Evolutionary conservation across 2,329 filamentous ascomycete genomes (phyloP).

Genomic region (Aspergillus sp.): DNA sequence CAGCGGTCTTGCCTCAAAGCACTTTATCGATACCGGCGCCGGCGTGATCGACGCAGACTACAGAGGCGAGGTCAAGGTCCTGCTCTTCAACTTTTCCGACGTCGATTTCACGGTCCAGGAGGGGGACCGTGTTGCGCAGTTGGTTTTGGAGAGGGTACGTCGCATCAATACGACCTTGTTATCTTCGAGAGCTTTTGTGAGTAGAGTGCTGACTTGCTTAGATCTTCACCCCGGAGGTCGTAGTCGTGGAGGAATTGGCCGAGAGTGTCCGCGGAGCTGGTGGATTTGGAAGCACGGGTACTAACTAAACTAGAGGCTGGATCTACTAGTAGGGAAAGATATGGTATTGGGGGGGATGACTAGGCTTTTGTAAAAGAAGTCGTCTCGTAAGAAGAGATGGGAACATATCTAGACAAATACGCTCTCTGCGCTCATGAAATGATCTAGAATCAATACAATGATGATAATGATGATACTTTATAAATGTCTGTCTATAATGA

Average conservation of each 20-base stretch:
- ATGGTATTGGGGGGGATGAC: not conserved
- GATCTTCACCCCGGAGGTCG: conserved; percentile 89
- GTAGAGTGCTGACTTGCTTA: conserved; percentile 30
- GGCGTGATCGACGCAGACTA: conserved; percentile 99
- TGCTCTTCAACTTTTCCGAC: conserved; percentile 91
- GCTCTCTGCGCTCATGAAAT: not conserved
- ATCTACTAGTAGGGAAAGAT: not conserved
- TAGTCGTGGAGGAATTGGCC: conserved; percentile 86
- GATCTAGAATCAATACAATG: conserved; percentile 1
- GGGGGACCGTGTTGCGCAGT: conserved; percentile 90
- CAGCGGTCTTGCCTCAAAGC: conserved; percentile 87
- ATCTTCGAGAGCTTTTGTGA: not conserved
- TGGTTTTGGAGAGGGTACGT: conserved; percentile 79
- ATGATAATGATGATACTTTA: conserved; percentile 4
- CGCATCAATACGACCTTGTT: not conserved
- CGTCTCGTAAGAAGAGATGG: not conserved
- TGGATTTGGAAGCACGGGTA: conserved; percentile 87
- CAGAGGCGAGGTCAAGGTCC: conserved; percentile 87
- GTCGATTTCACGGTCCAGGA: conserved; percentile 78
- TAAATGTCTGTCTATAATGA: not conserved
- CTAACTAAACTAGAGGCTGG: conserved; percentile 15
- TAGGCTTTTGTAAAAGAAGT: not conserved
- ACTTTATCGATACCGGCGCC: conserved; percentile 94
- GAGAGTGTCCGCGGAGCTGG: conserved; percentile 89
- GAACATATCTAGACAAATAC: conserved; percentile 1